phyloP scores from a whole-genome alignment of 1,284 basidiomycete species.

The Marasmius oreades region DNA sequence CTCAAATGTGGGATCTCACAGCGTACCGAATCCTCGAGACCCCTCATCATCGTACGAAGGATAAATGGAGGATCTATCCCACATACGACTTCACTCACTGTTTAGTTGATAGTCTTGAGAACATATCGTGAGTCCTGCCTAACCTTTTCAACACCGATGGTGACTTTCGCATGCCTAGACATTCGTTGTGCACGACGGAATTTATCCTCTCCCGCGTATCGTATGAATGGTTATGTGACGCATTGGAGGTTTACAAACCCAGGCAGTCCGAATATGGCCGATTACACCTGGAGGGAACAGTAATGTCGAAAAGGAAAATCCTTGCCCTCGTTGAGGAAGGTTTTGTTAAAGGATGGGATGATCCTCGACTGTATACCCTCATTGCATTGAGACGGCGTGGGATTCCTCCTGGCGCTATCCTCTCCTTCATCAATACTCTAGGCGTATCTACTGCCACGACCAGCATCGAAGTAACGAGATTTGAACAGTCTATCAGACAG shows the following conservation, averaged over 20 bases:
- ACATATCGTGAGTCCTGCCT: conserved; percentile 80
- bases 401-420: conserved; percentile 92
- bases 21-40: conserved; percentile 93
- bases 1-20: conserved; percentile 99
- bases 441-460: conserved; percentile 89
- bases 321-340: conserved; percentile 83
- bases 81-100: conserved; percentile 99
- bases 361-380: conserved; percentile 97
- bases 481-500: conserved; percentile 87
- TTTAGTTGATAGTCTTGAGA: conserved; percentile 97
- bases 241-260: conserved; percentile 96
- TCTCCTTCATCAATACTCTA: conserved; percentile 88
- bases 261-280: conserved; percentile 97
- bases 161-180: conserved; percentile 43
- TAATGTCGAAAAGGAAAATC: conserved; percentile 98
- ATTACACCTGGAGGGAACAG: conserved; percentile 90
- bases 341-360: conserved; percentile 93
- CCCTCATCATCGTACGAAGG: conserved; percentile 90
- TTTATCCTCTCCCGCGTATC: conserved; percentile 97
- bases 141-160: neutral
- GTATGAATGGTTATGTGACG: conserved; percentile 99
- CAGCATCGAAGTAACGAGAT: conserved; percentile 85
- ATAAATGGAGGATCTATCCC: conserved; percentile 93
- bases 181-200: conserved; percentile 96
- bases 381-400: conserved; percentile 94